phyloP scores from a whole-genome alignment of 2,329 filamentous ascomycete genomes.

The Botrytis squamosa region DNA sequence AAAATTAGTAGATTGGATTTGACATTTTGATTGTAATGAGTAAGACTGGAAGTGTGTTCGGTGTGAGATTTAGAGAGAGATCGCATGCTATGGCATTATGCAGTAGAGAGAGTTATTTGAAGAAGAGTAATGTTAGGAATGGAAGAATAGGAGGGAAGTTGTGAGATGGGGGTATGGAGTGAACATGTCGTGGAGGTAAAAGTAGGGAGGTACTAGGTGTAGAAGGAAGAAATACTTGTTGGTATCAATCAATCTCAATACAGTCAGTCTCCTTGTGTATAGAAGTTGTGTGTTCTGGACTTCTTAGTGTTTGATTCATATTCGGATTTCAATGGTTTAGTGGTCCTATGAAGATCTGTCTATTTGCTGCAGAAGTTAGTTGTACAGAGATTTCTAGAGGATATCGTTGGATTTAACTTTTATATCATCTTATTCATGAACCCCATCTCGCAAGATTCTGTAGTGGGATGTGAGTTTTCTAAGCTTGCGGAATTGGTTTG shows the following conservation, averaged over 20 bases:
- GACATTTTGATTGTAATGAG: no score
- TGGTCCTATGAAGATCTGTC: background rate
- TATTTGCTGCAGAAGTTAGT: background rate
- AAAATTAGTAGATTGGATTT: no score
- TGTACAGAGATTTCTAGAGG: background rate
- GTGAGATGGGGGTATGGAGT: background rate
- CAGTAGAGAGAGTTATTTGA: no score
- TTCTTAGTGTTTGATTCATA: no score
- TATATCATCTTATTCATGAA: background rate
- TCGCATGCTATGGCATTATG: no score
- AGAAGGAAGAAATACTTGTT: background rate
- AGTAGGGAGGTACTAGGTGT: no score
- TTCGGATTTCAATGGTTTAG: no score
- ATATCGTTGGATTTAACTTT: background rate
- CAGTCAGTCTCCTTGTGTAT: rapidly evolving
- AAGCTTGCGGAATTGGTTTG: background rate
- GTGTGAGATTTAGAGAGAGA: no score
- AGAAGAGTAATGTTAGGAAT: background rate
- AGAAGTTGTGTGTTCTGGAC: background rate
- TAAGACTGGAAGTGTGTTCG: no score
- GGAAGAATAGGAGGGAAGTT: background rate
- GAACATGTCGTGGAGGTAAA: no score
- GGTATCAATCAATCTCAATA: background rate
- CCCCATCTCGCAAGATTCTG: background rate
- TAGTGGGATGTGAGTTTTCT: background rate